These are phyloP conservation scores for Penicillium occitanis DNA, from an alignment of 2,329 filamentous ascomycete genomes.

Conservation along the genomic window DNA sequence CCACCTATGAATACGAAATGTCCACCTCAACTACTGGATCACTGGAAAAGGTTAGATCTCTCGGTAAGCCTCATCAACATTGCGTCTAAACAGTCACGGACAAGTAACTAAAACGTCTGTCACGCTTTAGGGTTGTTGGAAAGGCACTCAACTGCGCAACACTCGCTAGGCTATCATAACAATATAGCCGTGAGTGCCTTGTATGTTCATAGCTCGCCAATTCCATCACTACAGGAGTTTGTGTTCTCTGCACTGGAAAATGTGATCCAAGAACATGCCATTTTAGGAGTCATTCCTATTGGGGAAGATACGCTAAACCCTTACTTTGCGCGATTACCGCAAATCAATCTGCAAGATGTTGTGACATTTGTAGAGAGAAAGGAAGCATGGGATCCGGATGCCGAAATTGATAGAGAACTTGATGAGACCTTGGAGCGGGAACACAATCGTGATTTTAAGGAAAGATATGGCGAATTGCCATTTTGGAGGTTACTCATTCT, in stretches of 20 bases:
- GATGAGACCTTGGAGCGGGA: not conserved
- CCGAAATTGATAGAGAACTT: not conserved
- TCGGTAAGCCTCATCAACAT: not conserved
- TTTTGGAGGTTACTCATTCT: not conserved
- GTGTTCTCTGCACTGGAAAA: not conserved
- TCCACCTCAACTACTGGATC: not conserved
- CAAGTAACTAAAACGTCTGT: not conserved
- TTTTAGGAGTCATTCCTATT: not conserved
- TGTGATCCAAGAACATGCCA: not conserved
- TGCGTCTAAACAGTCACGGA: not conserved
- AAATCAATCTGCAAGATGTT: not conserved
- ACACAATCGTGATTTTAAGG: not conserved
- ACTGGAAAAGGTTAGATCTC: not conserved
- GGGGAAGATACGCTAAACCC: not conserved
- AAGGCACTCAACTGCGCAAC: not conserved
- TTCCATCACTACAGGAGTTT: not conserved
- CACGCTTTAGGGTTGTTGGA: not conserved
- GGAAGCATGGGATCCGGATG: not conserved
- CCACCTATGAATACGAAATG: not conserved
- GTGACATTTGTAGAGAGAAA: not conserved
- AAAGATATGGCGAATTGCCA: not conserved
- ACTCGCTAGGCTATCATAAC: not conserved
- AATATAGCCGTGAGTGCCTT: not conserved
- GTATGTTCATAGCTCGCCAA: not conserved
- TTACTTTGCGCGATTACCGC: not conserved